Conservation (phyloP, 345 rosid genomes). For the Erodium maritimum region DNA sequence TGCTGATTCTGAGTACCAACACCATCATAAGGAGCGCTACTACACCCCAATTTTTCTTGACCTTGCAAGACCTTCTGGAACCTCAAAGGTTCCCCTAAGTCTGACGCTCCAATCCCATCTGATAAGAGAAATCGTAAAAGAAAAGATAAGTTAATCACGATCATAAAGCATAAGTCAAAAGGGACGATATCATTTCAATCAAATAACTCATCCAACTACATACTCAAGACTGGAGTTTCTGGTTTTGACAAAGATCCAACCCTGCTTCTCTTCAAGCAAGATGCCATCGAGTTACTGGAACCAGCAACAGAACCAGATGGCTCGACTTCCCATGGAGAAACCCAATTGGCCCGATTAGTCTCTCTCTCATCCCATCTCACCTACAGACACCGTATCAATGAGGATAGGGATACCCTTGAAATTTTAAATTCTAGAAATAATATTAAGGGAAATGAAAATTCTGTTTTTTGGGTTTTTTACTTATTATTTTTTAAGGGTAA, state of each 20-base stretch:
- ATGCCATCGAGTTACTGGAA: conserved; percentile 38
- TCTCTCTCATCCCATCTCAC: conserved; percentile 88
- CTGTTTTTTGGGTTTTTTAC: no score
- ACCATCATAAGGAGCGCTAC: conserved; percentile 37
- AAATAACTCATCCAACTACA: conserved; percentile 3
- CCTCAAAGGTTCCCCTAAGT: conserved; percentile 82
- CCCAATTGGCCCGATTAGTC: conserved; percentile 46
- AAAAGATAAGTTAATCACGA: no score
- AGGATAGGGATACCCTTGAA: not conserved
- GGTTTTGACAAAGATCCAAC: conserved; percentile 55
- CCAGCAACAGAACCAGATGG: conserved; percentile 47
- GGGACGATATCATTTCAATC: no score
- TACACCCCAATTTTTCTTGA: conserved; percentile 88
- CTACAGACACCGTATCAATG: conserved; percentile 21
- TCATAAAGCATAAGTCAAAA: no score
- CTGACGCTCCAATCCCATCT: conserved; percentile 70
- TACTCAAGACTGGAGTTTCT: conserved; percentile 66
- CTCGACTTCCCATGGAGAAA: conserved; percentile 97
- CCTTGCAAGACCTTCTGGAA: conserved; percentile 99
- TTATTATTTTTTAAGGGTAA: no score
- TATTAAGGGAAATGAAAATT: not conserved
- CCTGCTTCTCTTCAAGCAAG: conserved; percentile 74
- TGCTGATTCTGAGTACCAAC: conserved; percentile 27
- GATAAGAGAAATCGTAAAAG: conserved; percentile 1
- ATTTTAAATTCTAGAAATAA: not conserved